Evolutionary conservation across 2,329 filamentous ascomycete genomes (phyloP), one percentile per base, ranked within the genome.

Genomic region (Massarina eburnea): DNA sequence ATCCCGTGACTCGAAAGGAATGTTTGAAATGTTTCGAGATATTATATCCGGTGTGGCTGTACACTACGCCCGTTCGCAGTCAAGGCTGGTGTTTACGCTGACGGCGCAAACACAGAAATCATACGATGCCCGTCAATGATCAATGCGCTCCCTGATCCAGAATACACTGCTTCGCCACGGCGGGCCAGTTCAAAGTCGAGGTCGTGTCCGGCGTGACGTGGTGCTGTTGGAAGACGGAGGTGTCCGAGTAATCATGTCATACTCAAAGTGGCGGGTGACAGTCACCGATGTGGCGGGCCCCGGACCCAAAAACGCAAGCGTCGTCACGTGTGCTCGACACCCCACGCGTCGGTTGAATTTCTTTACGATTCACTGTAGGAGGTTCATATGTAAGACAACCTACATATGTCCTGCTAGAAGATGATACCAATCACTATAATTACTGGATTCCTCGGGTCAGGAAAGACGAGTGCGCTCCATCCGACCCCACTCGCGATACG

Each of bases 381-480:
- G 12, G 14, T 39, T 39, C 19, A 20, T 34, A 8, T 35, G 5
- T 30, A 5, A 30, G 12, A 7, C 27, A 30, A 8, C 7, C 4
- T 14, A 14, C 9, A 15, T 35, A 27, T 27, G 18, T 10, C 14
- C 5, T 7, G n/a, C 4, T 14, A 8, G 27, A 10, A 30, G n/a
- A 68, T 66, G 63, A 94, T 91, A 57, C 91, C 91, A 4, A 88
- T 96, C 68, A 97, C 92, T 37, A 95, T 99, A 66, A 79, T 99
- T 42, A 99, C 94, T 4, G 94, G 94, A 67, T 99, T 97, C 73
- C 82, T 97, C 14, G 94, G 94, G 64, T 92, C 90, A 8, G 94
- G 94, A 48, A 97, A 97, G 75, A 99, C 94, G 1, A 97, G 66
- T 70, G 52, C 43, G 62, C 54, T 35, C 35, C 21, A 40, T 32